Base-by-base conservation (phyloP, 371 early-diverging fungal genomes). In the Polyrhizophydium stewartii region DNA sequence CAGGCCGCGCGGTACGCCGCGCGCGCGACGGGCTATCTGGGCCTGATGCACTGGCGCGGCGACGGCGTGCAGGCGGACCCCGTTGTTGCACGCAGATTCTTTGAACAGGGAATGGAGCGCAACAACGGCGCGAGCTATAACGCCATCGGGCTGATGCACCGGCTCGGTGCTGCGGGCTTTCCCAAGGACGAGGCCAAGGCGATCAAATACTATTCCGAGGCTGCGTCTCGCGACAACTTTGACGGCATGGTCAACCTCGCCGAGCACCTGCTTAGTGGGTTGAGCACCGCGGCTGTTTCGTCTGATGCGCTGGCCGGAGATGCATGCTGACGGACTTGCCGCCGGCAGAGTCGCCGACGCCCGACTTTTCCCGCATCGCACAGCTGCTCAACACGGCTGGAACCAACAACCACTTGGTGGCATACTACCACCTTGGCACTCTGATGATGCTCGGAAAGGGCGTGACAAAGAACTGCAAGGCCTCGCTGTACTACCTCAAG, bases 21-120 rank as follows among this genome's bases (percentile, higher is more conserved):
- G 3, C 72, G 86, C 61, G 90, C 93, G 0, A 89, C 92, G 10
- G 91, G 89, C 0, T 83, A 86, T 60, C 62, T 92, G 13, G 98
- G 96, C 0, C 65, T 76, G 22, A 96, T 97, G 95, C 85, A 89
- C 64, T 82, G 88, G 87, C 86, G 97, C 41, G 98, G 97, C 35
- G 96, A 95, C 67, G 93, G 94, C 27, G 87, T 86, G n/a, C 57
- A 74, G 2, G 73, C 60, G 16, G 62, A 74, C 63, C 32, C 45
- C 27, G 74, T 85, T 62, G 73, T 83, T 3, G 66, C 60, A 28
- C 35, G 41, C 6, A 79, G 71, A 16, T 96, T 92, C 90, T 93
- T 94, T 68, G 69, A 74, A 31, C 60, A 80, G 2, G 95, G 92
- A 6, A 81, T 83, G 0, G 63, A 73, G 58, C 70, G 78, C 46